Conservation (phyloP, 2,329 filamentous ascomycete species). For the Ophiostoma sp. region DNA sequence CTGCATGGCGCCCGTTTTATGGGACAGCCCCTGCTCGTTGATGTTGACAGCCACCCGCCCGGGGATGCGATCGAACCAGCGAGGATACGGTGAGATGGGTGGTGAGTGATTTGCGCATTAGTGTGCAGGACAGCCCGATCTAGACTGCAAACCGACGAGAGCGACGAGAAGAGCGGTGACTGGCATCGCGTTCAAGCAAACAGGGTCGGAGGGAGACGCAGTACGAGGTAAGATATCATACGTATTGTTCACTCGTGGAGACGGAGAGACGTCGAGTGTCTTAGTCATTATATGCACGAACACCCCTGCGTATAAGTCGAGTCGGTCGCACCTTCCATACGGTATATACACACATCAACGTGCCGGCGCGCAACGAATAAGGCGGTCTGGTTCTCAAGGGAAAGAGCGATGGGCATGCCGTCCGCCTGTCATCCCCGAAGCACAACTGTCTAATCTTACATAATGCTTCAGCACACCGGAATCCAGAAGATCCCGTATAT, state of each 20-base stretch:
- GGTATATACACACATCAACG: background rate
- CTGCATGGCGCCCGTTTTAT: conserved; percentile 11
- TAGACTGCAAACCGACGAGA: too few species aligned
- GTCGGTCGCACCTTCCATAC: background rate
- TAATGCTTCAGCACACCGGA: background rate
- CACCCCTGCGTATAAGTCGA: conserved; percentile 8
- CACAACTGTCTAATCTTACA: background rate
- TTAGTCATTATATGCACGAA: background rate
- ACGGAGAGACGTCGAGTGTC: conserved; percentile 3
- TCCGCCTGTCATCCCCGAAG: background rate
- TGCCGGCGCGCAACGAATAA: background rate
- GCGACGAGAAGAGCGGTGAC: conserved; percentile 6
- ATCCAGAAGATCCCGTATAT: too few species aligned
- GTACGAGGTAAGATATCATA: background rate
- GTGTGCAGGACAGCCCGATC: background rate
- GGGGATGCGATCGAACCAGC: background rate
- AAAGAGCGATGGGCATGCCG: background rate
- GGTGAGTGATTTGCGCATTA: background rate
- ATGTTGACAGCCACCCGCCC: conserved; percentile 6
- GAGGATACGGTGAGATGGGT: background rate
- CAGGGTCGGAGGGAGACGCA: background rate
- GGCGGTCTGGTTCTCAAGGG: background rate
- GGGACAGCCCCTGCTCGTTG: conserved; percentile 18
- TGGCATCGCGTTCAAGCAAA: background rate
- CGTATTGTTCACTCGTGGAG: background rate